A percentile compares a stretch with the other conserved stretches of the same genome.
These are phyloP conservation scores for Guillardia theta DNA, from an alignment of 78 protist genomes.

Conservation along the genomic window DNA sequence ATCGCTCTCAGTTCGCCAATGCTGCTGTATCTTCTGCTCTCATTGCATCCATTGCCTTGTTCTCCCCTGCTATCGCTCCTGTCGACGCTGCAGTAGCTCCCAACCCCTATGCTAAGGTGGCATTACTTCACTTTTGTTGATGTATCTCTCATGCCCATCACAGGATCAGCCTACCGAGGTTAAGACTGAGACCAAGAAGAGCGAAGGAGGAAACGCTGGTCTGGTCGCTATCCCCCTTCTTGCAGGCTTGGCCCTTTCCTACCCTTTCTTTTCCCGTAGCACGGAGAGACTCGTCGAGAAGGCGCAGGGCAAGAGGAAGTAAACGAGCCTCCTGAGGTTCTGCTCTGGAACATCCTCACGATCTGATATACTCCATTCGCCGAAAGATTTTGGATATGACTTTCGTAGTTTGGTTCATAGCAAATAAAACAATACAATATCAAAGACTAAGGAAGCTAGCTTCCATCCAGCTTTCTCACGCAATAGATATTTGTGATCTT, in stretches of 20 bases:
- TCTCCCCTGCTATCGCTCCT: background rate
- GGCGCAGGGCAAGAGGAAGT: background rate
- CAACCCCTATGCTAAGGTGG: background rate
- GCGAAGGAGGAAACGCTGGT: background rate
- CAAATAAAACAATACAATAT: no score
- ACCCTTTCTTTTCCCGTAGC: background rate
- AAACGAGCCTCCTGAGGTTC: no score
- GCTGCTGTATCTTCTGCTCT: background rate
- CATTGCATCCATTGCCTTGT: background rate
- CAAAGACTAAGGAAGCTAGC: no score
- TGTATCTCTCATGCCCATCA: background rate
- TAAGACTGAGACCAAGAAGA: background rate
- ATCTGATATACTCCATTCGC: no score
- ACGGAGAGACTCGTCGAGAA: background rate
- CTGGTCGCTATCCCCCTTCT: background rate
- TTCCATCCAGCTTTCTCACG: no score
- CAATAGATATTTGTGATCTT: no score
- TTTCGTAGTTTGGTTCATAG: no score
- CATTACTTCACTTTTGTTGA: no score
- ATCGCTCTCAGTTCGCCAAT: no score
- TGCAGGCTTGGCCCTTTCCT: background rate
- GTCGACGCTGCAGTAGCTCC: background rate
- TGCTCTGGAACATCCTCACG: no score
- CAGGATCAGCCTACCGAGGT: no score
- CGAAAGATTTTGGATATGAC: no score